These are phyloP conservation scores for Voacanga thouarsii DNA, from an alignment of 257 asterid genomes.

Conservation along the genomic window DNA sequence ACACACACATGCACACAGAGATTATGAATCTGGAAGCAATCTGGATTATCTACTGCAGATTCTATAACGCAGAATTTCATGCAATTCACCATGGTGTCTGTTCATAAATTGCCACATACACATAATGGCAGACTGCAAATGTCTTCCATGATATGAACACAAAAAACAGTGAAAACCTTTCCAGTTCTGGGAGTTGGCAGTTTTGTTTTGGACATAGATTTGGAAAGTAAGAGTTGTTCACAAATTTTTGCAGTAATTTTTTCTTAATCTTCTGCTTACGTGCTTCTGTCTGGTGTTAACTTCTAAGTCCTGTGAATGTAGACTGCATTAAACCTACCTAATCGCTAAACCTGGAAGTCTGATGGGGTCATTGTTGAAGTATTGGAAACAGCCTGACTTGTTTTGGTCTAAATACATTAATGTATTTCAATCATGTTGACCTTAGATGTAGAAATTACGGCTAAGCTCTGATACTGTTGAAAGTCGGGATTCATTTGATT, in stretches of 20 bases:
- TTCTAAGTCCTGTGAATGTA: neutral
- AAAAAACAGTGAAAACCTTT: neutral
- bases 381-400: neutral
- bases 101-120: neutral
- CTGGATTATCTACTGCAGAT: neutral
- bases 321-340: neutral
- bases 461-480: neutral
- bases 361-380: neutral
- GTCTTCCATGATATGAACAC: no score
- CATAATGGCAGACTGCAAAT: neutral
- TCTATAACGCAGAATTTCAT: neutral
- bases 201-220: neutral
- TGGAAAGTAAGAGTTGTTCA: neutral
- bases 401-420: neutral
- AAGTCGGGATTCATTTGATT: neutral
- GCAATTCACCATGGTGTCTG: neutral
- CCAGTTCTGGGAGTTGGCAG: neutral
- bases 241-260: neutral
- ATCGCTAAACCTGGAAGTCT: neutral
- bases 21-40: neutral
- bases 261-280: neutral
- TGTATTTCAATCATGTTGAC: neutral
- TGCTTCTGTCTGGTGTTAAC: neutral
- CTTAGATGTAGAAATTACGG: neutral
- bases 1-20: neutral